Evolutionary conservation across 768 basidiomycete species (phyloP), one percentile per base, ranked within the genome.

Genomic region (Podaxis sp.): DNA sequence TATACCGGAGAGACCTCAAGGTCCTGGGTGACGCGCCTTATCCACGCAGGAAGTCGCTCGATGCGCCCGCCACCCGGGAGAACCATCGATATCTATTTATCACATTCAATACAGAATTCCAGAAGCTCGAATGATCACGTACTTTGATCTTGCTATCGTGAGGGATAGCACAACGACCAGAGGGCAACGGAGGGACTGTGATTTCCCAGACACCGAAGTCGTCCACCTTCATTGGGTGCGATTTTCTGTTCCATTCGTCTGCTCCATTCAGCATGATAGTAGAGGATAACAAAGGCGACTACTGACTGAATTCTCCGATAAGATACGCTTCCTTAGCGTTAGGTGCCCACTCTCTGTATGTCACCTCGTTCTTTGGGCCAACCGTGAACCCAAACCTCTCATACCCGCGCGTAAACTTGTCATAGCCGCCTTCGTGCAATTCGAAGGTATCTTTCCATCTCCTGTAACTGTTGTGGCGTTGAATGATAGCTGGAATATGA

Each of bases 111-210:
- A 22, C 12, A 48, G 5, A 52, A 26, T 26, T 52, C 36, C 33
- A 30, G 52, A 63, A 33, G 62, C 33, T 56, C 46, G 36, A 13
- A 40, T 40, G 1, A 24, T 38, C 41, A 51, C 79, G 58, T 60
- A 90, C 95, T 82, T 99, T 99, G 72, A 99, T 67, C 79, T 97
- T 99, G 53, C 93, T 90, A 75, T 98, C 93, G 74, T 99, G 97
- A 22, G 90, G 88, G 68, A 99, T 96, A 15, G 89, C 89, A 69
- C 90, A 90, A 51, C 81, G 78, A 4, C 94, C 95, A 4, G 82
- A 75, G 58, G 83, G 74, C 17, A 78, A 78, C 13, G 95, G 84
- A 24, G 91, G 89, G 2, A 99, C 63, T 37, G 78, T 83, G 56
- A 95, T 87, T 74, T 94, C 91, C 91, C 93, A 99, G 20, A 97